These are phyloP conservation scores for Xylariales sp. DNA, from an alignment of 2,329 filamentous ascomycete species.

Conservation along the genomic window DNA sequence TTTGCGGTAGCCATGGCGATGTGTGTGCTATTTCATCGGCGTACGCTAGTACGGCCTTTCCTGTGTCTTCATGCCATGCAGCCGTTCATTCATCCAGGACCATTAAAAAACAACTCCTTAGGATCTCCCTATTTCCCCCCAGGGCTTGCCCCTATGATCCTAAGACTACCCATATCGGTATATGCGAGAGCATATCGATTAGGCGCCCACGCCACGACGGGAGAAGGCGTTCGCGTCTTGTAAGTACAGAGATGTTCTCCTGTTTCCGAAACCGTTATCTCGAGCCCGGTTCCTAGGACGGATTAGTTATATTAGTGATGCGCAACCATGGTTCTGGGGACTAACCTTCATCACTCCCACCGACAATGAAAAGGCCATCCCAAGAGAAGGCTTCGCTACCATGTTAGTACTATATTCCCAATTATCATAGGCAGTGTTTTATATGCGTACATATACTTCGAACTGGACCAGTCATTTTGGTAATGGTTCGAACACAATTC, in stretches of 20 bases:
- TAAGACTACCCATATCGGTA: constrained; percentile 74
- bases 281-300: constrained; percentile 66
- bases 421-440: neutral
- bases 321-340: constrained; percentile 15
- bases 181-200: constrained; percentile 80
- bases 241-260: constrained; percentile 79
- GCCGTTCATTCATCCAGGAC: constrained; percentile 13
- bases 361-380: constrained; percentile 79
- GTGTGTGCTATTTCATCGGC: constrained; percentile 2
- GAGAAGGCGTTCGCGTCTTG: constrained; percentile 73
- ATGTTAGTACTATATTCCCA: constrained; percentile 41
- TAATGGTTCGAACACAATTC: constrained; percentile 79
- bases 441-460: constrained; percentile 70
- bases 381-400: constrained; percentile 73
- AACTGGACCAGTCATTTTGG: constrained; percentile 75
- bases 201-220: constrained; percentile 81
- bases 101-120: constrained; percentile 4
- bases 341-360: constrained; percentile 77
- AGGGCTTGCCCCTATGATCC: constrained; percentile 72
- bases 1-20: neutral
- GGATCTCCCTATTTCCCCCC: constrained; percentile 55
- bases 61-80: neutral
- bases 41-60: neutral
- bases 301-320: constrained; percentile 35
- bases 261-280: constrained; percentile 78